Base-by-base conservation (phyloP, 805 yeast species). In the Saccharomyces mikatae region DNA sequence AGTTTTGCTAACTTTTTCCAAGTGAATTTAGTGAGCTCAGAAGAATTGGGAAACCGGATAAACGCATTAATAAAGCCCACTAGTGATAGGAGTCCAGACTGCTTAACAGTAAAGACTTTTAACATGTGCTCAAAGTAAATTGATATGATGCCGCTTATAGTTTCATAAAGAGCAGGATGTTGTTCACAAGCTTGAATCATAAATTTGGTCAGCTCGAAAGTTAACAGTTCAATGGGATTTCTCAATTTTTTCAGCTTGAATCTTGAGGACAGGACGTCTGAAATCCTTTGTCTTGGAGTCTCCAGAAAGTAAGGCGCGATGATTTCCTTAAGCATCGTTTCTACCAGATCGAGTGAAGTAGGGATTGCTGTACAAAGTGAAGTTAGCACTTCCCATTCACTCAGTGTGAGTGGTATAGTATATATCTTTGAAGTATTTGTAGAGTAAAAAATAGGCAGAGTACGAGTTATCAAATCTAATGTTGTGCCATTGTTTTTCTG, bases 371-470 rank as follows among this genome's bases (percentile, higher is more conserved):
- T 62, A 56, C 83, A 74, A n/a, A 82, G 67, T 0, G 86, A 80
- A 46, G 77, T 53, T 51, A 83, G 65, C 11, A 80, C 75, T 60
- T 83, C 87, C 63, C 77, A 74, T 56, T 83, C 86, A 54, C 76
- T 79, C 44, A 74, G 68, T 1, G 80, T 69, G 56, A 80, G 72
- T 14, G 80, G 78, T 17, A 77, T 75, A 4, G 70, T 63, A 36
- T 63, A 65, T 6, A 69, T 50, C 49, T 65, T 65, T 1, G 66
- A 56, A 1, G 58, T 54, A 29, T 66, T 54, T 1, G 65, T 58
- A 1, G 70, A 62, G 47, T 65, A 65, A 36, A 59, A 62, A 6
- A 65, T 56, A 2, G 72, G 72, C 41, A 68, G 55, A 0, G 67
- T 59, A 46, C 60, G 66, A 4, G 64, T 53, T 24, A 68, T 48